A percentile compares a stretch with the other conserved stretches of the same genome.
phyloP scores from a whole-genome alignment of 108 stramenopile species.

The Cyclotella baltica region DNA sequence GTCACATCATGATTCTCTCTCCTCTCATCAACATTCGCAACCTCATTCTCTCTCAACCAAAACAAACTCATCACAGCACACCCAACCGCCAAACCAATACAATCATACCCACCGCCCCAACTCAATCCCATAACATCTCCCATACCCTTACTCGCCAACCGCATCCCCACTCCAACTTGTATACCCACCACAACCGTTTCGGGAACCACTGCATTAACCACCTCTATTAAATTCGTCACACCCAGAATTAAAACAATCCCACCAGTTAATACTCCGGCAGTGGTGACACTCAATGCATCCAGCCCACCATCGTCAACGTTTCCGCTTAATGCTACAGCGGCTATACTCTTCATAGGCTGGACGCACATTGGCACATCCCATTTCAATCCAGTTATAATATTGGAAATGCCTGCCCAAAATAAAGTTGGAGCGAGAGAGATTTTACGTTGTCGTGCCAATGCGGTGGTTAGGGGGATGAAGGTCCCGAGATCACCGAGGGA shows the following conservation, averaged over 20 bases:
- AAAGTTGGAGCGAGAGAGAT: constrained; percentile 75
- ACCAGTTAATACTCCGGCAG: constrained; percentile 80
- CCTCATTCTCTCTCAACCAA: constrained; percentile 45
- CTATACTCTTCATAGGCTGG: constrained; percentile 91
- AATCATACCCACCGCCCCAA: constrained; percentile 67
- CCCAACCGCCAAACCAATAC: constrained; percentile 58
- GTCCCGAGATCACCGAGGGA: constrained; percentile 85
- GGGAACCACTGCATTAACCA: constrained; percentile 78
- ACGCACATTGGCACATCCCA: constrained; percentile 91
- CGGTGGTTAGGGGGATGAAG: constrained; percentile 80
- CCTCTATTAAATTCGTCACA: constrained; percentile 71
- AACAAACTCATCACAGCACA: constrained; percentile 52
- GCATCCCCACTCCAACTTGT: constrained; percentile 84
- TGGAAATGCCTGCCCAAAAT: constrained; percentile 72
- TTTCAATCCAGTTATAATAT: constrained; percentile 66
- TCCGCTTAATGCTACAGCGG: constrained; percentile 72
- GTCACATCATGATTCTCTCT: background rate
- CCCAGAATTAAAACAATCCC: constrained; percentile 61
- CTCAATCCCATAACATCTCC: constrained; percentile 59
- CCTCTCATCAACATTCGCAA: background rate
- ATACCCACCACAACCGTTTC: constrained; percentile 72
- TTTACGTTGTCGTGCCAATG: constrained; percentile 64
- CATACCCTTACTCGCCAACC: constrained; percentile 68
- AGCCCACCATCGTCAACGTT: constrained; percentile 23
- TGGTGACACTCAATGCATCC: constrained; percentile 65